Percentiles rank a stretch among this genome's conserved stretches.
phyloP scores from a whole-genome alignment of 768 basidiomycete genomes.

The Naganishia onofrii region DNA sequence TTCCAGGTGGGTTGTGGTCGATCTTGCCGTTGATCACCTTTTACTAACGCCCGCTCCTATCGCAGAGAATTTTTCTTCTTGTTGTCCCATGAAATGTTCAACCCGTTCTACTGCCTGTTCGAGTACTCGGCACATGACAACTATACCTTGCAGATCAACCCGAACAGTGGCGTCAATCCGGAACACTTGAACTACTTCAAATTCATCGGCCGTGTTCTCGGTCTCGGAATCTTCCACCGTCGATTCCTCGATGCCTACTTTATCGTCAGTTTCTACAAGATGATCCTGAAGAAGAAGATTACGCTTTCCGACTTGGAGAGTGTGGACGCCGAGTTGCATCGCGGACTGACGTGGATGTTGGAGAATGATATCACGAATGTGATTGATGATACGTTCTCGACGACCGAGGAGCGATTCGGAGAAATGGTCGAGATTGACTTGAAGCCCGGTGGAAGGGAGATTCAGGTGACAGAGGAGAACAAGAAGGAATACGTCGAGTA shows the following conservation, averaged over 20 bases:
- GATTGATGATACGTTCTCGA: constrained; percentile 96
- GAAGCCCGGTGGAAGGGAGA: constrained; percentile 78
- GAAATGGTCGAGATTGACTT: constrained; percentile 97
- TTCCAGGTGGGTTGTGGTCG: constrained; percentile 66
- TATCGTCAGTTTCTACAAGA: constrained; percentile 99
- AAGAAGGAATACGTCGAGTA: constrained; percentile 97
- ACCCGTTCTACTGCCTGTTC: constrained; percentile 99
- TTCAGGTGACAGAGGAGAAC: constrained; percentile 91
- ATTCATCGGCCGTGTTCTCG: constrained; percentile 93
- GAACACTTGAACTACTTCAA: constrained; percentile 99
- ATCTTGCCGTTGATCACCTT: neutral
- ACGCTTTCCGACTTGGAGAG: constrained; percentile 88
- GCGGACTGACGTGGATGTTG: constrained; percentile 97
- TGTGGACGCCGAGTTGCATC: constrained; percentile 90
- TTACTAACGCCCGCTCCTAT: constrained; percentile 26
- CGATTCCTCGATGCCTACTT: constrained; percentile 99
- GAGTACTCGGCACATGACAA: constrained; percentile 99
- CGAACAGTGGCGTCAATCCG: constrained; percentile 94
- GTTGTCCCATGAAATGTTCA: constrained; percentile 99
- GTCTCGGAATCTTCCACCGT: constrained; percentile 96
- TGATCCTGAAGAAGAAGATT: constrained; percentile 98
- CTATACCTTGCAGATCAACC: constrained; percentile 99
- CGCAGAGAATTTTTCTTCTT: constrained; percentile 98
- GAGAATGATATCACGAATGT: constrained; percentile 98
- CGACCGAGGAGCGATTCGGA: constrained; percentile 94